phyloP scores from a whole-genome alignment of 208 protist species.

The Acanthamoeba royreba region DNA sequence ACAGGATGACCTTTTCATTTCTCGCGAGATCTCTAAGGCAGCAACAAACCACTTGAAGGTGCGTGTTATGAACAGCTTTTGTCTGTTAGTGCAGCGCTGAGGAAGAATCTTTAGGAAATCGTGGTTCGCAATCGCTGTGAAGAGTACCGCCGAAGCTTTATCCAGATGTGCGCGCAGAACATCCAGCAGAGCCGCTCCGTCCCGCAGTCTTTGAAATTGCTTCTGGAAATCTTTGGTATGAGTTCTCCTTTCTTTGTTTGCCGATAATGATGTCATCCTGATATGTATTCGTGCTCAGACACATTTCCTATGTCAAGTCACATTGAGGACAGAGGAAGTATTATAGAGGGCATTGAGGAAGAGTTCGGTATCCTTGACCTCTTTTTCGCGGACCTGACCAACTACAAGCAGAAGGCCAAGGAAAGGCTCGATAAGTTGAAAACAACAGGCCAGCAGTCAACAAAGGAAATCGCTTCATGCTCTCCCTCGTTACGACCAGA shows the following conservation, averaged over 20 bases:
- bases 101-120: neutral
- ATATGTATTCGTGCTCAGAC: neutral
- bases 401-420: neutral
- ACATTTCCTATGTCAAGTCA: neutral
- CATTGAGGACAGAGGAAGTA: neutral
- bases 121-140: neutral
- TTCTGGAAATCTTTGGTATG: slow-evolving; percentile 2
- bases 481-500: too few relatives aligned
- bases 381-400: too few relatives aligned
- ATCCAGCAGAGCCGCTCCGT: neutral
- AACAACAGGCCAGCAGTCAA: too few relatives aligned
- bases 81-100: neutral
- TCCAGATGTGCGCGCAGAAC: neutral
- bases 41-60: slow-evolving; percentile 26
- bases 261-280: neutral
- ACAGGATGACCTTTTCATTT: slow-evolving; percentile 43
- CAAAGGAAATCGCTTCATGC: too few relatives aligned
- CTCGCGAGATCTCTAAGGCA: neutral
- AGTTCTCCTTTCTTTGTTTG: neutral
- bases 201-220: slow-evolving; percentile 11
- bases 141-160: neutral
- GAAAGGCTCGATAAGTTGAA: neutral
- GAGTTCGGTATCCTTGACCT: too few relatives aligned
- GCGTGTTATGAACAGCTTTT: neutral
- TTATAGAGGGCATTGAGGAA: neutral